These are phyloP conservation scores for Colletotrichum somersetense DNA, from an alignment of 2,329 filamentous ascomycete species.

Conservation along the genomic window DNA sequence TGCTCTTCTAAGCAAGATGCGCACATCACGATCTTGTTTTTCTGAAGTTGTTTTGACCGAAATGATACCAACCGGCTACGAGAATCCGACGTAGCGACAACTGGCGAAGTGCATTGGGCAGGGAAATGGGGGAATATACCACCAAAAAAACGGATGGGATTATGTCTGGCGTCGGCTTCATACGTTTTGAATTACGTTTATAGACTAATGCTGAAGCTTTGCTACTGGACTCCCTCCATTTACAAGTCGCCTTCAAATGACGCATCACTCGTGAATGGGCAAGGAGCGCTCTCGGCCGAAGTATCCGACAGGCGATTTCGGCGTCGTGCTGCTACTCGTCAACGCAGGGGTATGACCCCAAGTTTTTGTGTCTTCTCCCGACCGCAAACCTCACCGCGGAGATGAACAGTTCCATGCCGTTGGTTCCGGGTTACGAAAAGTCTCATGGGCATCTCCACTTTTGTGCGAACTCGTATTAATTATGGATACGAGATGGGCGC, in stretches of 20 bases:
- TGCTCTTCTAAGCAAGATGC: conserved; percentile 38
- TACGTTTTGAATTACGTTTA: conserved; percentile 23
- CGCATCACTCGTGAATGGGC: not conserved
- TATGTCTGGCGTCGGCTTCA: conserved; percentile 33
- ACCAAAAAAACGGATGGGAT: conserved; percentile 36
- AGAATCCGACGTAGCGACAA: conserved; percentile 18
- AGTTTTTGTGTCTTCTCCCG: conserved; percentile 6
- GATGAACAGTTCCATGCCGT: conserved; percentile 38
- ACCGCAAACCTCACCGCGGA: conserved; percentile 22
- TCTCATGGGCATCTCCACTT: conserved; percentile 19
- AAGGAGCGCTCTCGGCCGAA: no score
- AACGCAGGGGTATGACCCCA: conserved; percentile 7
- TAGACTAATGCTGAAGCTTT: conserved; percentile 41
- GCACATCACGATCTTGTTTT: conserved; percentile 24
- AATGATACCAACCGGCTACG: conserved; percentile 40
- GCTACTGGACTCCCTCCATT: conserved; percentile 42
- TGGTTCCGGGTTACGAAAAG: conserved; percentile 15
- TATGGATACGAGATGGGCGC: conserved; percentile 31
- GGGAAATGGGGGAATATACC: conserved; percentile 27
- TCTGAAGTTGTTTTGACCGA: conserved; percentile 34
- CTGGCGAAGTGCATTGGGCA: conserved; percentile 22
- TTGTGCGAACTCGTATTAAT: conserved; percentile 31
- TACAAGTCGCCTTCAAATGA: conserved; percentile 17
- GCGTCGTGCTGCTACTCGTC: no score
- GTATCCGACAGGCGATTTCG: not conserved